These are phyloP conservation scores for Volutella citrinella DNA, from an alignment of 2,329 filamentous ascomycete genomes.

Conservation along the genomic window DNA sequence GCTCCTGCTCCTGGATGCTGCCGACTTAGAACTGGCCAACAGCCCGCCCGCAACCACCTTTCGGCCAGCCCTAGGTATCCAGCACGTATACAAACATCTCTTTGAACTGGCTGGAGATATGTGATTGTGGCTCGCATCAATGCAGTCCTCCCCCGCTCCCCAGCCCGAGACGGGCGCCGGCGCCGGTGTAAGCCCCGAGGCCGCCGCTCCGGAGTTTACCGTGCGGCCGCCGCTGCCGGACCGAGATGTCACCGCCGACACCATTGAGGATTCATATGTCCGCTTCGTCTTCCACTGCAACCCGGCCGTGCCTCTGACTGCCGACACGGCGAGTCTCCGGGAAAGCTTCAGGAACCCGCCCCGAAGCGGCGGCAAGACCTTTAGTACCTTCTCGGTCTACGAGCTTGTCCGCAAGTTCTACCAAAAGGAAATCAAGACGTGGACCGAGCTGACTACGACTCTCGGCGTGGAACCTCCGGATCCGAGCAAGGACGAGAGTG, in stretches of 20 bases:
- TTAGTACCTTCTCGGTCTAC: conserved; percentile 74
- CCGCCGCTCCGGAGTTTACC: conserved; percentile 13
- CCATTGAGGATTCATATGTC: conserved; percentile 79
- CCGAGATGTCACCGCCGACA: conserved; percentile 63
- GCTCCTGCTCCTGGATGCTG: too few species aligned
- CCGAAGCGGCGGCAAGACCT: conserved; percentile 83
- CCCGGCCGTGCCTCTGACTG: conserved; percentile 65
- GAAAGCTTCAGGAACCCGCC: conserved; percentile 78
- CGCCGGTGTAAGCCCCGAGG: too few species aligned
- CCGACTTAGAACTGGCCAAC: too few species aligned
- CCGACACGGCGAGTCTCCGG: conserved; percentile 67
- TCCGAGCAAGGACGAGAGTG: conserved; percentile 78
- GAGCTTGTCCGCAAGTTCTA: conserved; percentile 77
- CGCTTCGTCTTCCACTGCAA: conserved; percentile 89
- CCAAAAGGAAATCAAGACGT: conserved; percentile 82
- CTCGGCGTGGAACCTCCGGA: conserved; percentile 87
- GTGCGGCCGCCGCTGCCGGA: conserved; percentile 53
- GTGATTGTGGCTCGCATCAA: too few species aligned
- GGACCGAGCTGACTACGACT: conserved; percentile 82
- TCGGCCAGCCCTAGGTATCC: too few species aligned
- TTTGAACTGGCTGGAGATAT: too few species aligned
- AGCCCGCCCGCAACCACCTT: too few species aligned
- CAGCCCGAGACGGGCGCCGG: neutral
- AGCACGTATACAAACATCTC: too few species aligned
- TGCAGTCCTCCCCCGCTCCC: neutral